Base-by-base conservation (phyloP, 2,329 filamentous ascomycete species). In the Emmonsia crescens region DNA sequence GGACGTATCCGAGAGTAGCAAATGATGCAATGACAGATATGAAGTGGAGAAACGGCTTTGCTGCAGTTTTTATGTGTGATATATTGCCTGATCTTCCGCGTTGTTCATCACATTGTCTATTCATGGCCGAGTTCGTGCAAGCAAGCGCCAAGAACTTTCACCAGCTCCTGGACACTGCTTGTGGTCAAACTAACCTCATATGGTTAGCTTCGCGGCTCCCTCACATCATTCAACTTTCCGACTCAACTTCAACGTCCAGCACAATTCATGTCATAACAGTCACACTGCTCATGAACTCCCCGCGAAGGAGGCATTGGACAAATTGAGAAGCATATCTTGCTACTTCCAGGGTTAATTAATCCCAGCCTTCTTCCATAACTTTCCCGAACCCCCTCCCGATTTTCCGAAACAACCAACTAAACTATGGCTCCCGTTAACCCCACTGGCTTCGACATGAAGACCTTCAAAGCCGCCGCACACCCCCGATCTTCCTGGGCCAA, bases 391-490 rank as follows among this genome's bases (percentile, higher is more conserved):
- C 19, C 1, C 21, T 24, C 29, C 19, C 44, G n/a, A 52, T 21
- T 40, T 51, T 8, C 21, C 14, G 27, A 57, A 24, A 12, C 19
- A 3, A 3, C 29, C 40, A 29, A n/a, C 62, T 62, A 65, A 67
- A 76, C 68, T 70, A 83, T 84, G 82, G 76, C 81, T 68, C 73
- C 77, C 64, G 71, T 72, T 79, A 82, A 84, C 73, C 85, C 95
- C 77, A 96, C 93, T 71, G 93, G 93, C 78, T 97, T 97, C 83
- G 88, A 94, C 80, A 83, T 91, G 71, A 85, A 85, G 74, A 88
- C 89, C 77, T 87, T 92, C 77, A 89, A 85, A 73, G 85, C 84
- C 66, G 82, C 91, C 54, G 80, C 89, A 68, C 84, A 85, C 66
- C 82, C 78, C 68, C 79, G 79, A 64, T 81, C 81, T 66, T 65